phyloP scores from a whole-genome alignment of 1,284 basidiomycete genomes.

The Sphaerobolus stellatus region DNA sequence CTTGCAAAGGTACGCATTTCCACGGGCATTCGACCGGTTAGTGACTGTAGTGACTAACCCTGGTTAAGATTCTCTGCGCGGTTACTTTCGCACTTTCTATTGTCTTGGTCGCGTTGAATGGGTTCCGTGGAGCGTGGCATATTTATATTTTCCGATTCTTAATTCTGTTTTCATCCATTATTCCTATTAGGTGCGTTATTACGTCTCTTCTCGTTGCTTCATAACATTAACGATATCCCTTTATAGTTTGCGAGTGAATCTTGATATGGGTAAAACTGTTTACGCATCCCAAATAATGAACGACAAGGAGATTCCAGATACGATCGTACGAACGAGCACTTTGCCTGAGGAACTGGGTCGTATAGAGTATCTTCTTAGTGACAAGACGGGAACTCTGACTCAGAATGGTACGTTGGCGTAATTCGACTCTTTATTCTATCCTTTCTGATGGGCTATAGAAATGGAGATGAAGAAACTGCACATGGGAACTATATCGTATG shows the following conservation, averaged over 20 bases:
- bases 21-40: constrained; percentile 4
- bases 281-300: constrained; percentile 95
- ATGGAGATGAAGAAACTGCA: constrained; percentile 99
- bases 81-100: constrained; percentile 93
- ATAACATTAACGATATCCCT: neutral
- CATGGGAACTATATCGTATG: constrained; percentile 98
- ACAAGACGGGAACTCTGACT: constrained; percentile 97
- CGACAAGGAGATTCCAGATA: constrained; percentile 89
- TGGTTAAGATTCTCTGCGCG: constrained; percentile 79
- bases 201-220: neutral
- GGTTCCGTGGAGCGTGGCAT: constrained; percentile 95
- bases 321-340: constrained; percentile 95
- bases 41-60: constrained; percentile 5
- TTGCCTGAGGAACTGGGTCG: constrained; percentile 95
- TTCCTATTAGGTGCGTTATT: constrained; percentile 86
- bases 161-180: constrained; percentile 98
- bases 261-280: constrained; percentile 99
- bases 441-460: constrained; percentile 49
- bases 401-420: constrained; percentile 70
- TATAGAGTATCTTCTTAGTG: constrained; percentile 93
- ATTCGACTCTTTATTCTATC: constrained; percentile 3
- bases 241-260: constrained; percentile 88
- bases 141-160: constrained; percentile 96
- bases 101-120: constrained; percentile 91
- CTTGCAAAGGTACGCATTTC: constrained; percentile 79